Conservation (phyloP, 331 rosid species). For the Prunus yedoensis region DNA sequence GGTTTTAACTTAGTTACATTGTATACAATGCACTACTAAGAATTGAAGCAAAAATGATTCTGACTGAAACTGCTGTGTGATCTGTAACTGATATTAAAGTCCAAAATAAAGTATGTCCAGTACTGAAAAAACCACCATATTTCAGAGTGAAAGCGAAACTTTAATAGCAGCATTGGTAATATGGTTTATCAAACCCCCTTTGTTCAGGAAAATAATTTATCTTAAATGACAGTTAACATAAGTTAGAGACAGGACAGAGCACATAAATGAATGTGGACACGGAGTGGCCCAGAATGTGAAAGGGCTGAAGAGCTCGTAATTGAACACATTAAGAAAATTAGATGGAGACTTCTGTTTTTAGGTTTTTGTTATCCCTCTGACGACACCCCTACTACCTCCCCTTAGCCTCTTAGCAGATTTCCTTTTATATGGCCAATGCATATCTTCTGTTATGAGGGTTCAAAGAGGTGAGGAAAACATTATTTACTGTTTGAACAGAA, state of each 20-base stretch:
- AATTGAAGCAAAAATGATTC: background rate
- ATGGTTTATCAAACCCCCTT: background rate
- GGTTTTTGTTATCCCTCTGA: too few relatives aligned
- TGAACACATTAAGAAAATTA: too few relatives aligned
- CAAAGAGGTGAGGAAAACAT: background rate
- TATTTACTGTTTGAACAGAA: background rate
- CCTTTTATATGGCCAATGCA: background rate
- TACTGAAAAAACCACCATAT: background rate
- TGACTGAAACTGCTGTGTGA: background rate
- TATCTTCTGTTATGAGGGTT: background rate
- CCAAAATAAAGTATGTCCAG: background rate
- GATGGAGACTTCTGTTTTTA: too few relatives aligned
- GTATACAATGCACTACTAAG: background rate
- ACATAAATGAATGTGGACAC: too few relatives aligned
- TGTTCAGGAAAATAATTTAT: background rate
- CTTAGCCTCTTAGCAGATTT: background rate
- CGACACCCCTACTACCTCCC: too few relatives aligned
- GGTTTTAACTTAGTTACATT: background rate
- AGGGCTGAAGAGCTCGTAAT: too few relatives aligned
- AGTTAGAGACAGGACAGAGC: too few relatives aligned
- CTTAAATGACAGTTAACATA: background rate
- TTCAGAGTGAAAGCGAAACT: background rate
- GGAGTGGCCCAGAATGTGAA: too few relatives aligned
- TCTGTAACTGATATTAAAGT: background rate
- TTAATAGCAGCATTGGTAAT: background rate